Base-by-base conservation (phyloP, 805 yeast species). In the Cyberlindnera misumaiensis region DNA sequence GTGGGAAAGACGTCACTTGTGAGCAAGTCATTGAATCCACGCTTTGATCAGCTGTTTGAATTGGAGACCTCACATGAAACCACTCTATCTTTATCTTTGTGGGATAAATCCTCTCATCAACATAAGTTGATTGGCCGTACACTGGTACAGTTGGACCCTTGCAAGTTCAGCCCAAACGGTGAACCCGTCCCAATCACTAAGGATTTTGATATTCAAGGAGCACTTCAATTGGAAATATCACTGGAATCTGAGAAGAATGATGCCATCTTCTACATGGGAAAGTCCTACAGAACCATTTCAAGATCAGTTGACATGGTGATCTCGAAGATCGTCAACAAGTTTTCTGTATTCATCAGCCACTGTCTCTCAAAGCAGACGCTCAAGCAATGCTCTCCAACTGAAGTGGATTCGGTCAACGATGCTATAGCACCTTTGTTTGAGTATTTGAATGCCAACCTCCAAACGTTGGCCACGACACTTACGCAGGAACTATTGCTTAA, bases 31-130 rank as follows among this genome's bases (percentile, higher is more conserved):
- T 62, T 72, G 26, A 77, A 78, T 49, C 96, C 97, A 0, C 74
- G 72, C 12, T 90, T 94, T 94, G 84, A 85, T 51, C 96, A 89
- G 62, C 84, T 83, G 40, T 85, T 87, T 55, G 95, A 87, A 56
- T 42, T 63, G 20, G 62, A 53, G 25, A 51, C 67, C 3, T 58
- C 60, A 0, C 67, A 70, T 0, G 59, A 66, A 16, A 58, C 70
- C 2, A 54, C 72, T 2, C 61, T 70, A 28, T 66, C 75, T 20
- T 46, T 83, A 2, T 78, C 81, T 2, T 73, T 84, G 1, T 85
- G 95, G 94, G 81, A 80, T 50, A 81, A 76, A 30, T 62, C 69
- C 8, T 51, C 66, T 1, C 63, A 59, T 30, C 68, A 74, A 8
- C 82, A 82, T 43, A 75, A 75, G 8, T 60, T 83, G 5, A 73